Evolutionary conservation across 2,329 filamentous ascomycete species (phyloP), one percentile per base, ranked within the genome.

Genomic region (Scedosporium boydii): DNA sequence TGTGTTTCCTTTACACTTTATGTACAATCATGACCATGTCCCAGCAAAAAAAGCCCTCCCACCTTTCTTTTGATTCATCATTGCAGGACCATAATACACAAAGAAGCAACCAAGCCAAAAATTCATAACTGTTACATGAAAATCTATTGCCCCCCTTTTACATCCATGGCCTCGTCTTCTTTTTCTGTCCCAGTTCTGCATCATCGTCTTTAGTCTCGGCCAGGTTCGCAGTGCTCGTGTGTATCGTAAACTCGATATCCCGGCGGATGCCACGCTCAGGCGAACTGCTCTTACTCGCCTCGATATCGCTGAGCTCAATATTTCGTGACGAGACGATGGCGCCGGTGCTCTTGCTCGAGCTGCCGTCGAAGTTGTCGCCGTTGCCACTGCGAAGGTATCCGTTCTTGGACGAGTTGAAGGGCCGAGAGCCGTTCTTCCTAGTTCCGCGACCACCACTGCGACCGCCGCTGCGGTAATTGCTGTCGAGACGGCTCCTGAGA

Each of bases 401-500:
- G 12, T 46, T 61, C 34, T 26, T 61, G 51, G 27, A n/a, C 9
- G 59, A 56, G 48, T 61, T 42, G 60, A 56, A n/a, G 48, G n/a
- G 34, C 27, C 51, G 18, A 41, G 48, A 38, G 29, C 60, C 18
- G 12, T 16, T 44, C 10, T 46, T 61, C 26, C 21, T 58, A 9
- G 58, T 58, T 27, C 55, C 29, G 55, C 55, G 55, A 16, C 16
- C 26, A 38, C 55, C 29, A 7, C 42, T 60, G 21, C 23, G 53
- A 29, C 51, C 38, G 9, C 61, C 61, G 53, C n/a, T 26, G 23
- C 26, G 38, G 53, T 64, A 62, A 38, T 14, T 42, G 59, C 59
- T 63, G n/a, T 61, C 48, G 18, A 65, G 61, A 21, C 27, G 61
- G 58, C 62, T 64, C 48, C 64, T 63, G 3, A 69, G 58, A 63